A percentile compares a stretch with the other conserved stretches of the same genome.
These are phyloP conservation scores for Fusarium camptoceras DNA, from an alignment of 2,329 filamentous ascomycete species.

Conservation along the genomic window DNA sequence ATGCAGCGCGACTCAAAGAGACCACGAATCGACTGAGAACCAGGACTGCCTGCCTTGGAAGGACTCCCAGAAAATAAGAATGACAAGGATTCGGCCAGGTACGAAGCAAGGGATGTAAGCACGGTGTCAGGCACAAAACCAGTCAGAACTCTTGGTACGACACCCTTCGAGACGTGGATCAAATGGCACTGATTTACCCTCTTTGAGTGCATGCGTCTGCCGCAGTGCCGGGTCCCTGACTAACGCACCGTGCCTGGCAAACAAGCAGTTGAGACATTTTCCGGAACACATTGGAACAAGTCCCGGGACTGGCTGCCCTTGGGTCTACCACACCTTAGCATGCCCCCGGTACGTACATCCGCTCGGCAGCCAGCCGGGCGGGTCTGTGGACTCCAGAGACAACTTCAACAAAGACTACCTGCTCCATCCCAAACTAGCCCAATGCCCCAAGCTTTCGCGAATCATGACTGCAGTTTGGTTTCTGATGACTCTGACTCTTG, in stretches of 20 bases:
- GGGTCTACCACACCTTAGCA: constrained; percentile 23
- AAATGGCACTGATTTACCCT: constrained; percentile 11
- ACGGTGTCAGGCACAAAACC: constrained; percentile 34
- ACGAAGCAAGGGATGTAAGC: constrained; percentile 28
- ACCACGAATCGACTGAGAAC: constrained; percentile 10
- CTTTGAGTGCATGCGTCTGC: constrained; percentile 46
- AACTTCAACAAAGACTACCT: constrained; percentile 9
- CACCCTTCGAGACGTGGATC: constrained; percentile 22
- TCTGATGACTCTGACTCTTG: constrained; percentile 20
- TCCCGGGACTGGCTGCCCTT: constrained; percentile 30
- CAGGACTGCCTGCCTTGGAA: not conserved
- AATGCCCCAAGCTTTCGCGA: constrained; percentile 32
- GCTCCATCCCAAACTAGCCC: constrained; percentile 32
- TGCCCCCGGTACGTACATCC: constrained; percentile 16
- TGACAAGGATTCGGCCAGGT: constrained; percentile 29
- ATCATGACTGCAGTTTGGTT: constrained; percentile 35
- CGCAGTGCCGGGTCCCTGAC: constrained; percentile 42
- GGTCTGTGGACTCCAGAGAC: constrained; percentile 18
- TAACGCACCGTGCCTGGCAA: constrained; percentile 46
- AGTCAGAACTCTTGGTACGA: constrained; percentile 27
- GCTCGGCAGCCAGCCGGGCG: constrained; percentile 41
- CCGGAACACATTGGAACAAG: constrained; percentile 15
- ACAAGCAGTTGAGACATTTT: constrained; percentile 45
- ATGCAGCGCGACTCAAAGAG: constrained; percentile 8
- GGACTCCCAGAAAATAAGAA: constrained; percentile 6